Percentiles rank a stretch among this genome's conserved stretches.
Evolutionary conservation across 108 stramenopile genomes (phyloP).

Genomic region (Cylindrotheca fusiformis): DNA sequence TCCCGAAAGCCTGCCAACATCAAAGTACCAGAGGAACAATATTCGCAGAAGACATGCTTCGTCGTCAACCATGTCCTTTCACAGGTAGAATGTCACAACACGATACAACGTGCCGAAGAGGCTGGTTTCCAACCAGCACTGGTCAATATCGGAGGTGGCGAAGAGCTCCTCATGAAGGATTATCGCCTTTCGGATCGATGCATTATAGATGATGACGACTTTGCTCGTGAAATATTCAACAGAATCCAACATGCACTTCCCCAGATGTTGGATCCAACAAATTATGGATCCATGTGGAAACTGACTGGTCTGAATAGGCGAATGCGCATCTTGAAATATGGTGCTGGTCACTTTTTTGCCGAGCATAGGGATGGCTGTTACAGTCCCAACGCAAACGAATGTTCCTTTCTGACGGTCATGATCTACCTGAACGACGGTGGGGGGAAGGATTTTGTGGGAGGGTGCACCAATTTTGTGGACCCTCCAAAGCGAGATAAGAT

Average conservation of each 20-base stretch:
- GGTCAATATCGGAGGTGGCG: background rate
- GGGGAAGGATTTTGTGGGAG: background rate
- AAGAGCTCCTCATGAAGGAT: background rate
- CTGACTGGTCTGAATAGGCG: background rate
- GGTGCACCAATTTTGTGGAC: background rate
- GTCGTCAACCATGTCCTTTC: background rate
- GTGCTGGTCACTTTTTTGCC: background rate
- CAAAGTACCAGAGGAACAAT: background rate
- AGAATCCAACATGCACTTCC: background rate
- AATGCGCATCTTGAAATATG: background rate
- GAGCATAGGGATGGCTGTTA: background rate
- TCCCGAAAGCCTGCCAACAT: background rate
- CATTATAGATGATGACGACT: background rate
- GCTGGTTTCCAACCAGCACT: background rate
- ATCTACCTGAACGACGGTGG: background rate
- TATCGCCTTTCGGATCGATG: background rate
- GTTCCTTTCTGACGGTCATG: background rate
- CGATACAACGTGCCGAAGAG: background rate
- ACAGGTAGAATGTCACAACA: background rate
- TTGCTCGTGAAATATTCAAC: background rate
- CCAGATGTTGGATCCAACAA: background rate
- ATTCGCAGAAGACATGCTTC: background rate
- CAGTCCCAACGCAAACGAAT: background rate
- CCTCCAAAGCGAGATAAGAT: background rate
- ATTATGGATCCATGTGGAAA: background rate